Conservation (phyloP, 208 protist genomes). For the Trypanosoma congolense region DNA sequence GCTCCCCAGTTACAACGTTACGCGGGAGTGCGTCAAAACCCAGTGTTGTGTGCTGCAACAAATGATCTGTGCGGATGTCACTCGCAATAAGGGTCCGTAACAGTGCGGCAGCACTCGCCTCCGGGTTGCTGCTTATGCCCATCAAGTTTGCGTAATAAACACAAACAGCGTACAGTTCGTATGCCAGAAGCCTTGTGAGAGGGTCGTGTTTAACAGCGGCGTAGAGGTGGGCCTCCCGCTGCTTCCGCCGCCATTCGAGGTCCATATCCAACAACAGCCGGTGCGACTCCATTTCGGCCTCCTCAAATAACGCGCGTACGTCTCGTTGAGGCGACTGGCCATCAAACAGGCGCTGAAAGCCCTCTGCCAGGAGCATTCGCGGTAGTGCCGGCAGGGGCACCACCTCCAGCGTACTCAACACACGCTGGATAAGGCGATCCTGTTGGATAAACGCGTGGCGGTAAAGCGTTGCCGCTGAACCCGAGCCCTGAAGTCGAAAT, state of each 20-base stretch:
- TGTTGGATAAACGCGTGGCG: conserved; percentile 73
- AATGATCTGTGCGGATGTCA: conserved; percentile 59
- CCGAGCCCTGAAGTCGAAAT: conserved; percentile 50
- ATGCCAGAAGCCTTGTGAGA: conserved; percentile 54
- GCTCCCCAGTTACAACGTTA: conserved; percentile 41
- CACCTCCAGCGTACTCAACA: conserved; percentile 57
- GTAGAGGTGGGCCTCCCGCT: conserved; percentile 24
- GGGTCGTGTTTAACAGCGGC: conserved; percentile 46
- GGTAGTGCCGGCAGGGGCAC: conserved; percentile 67
- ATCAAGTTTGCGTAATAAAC: conserved; percentile 63
- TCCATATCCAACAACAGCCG: conserved; percentile 41
- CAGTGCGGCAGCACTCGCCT: conserved; percentile 35
- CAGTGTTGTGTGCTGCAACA: conserved; percentile 43
- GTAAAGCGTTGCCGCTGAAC: conserved; percentile 46
- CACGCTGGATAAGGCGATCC: conserved; percentile 46
- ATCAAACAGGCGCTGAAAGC: conserved; percentile 71
- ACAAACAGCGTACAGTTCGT: conserved; percentile 67
- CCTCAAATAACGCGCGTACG: conserved; percentile 69
- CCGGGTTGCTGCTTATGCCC: conserved; percentile 42
- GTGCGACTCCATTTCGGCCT: conserved; percentile 55
- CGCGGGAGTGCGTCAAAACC: conserved; percentile 43
- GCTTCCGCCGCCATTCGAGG: background rate
- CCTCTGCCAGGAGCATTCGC: conserved; percentile 82
- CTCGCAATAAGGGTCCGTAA: conserved; percentile 65
- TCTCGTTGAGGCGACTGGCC: conserved; percentile 65